Evolutionary conservation across 2,329 filamentous ascomycete species (phyloP), one percentile per base, ranked within the genome.

Genomic region (Fusarium humuli): DNA sequence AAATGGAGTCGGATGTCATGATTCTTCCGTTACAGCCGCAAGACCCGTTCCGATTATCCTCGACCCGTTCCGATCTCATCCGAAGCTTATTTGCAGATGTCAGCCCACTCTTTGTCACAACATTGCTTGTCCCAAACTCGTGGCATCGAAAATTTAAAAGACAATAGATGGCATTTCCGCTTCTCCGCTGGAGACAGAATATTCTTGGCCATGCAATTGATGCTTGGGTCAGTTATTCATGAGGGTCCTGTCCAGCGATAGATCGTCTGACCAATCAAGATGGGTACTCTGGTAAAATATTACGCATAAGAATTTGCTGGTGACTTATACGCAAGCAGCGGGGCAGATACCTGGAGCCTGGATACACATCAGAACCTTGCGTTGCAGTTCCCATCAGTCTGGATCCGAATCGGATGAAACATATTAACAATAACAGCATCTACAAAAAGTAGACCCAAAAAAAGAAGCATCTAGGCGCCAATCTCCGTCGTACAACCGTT

Each of bases 71-170:
- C 69, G 73, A 70, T 52, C 71, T 72, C 56, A 58, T 66, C 71
- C 73, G 73, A 72, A 61, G 49, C 32, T 59, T 65, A 30, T 52
- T 61, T 30, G 40, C 18, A 32, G 12, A 45, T 61, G 59, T 75
- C 73, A 75, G 73, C 49, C 72, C 73, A 75, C 48, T 75, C 16
- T 75, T 55, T 75, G 73, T 75, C 73, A 75, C 29, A 45, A 53
- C 54, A 63, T 74, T 53, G n/a, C n/a, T 14, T 7, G 45, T 40
- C 54, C 52, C 48, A 65, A 57, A 65, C 61, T 50, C 54, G 66
- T 71, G 64, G 61, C 63, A 57, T 57, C 48, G 25, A 60, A 46
- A 55, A 65, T 55, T 50, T 67, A 46, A 65, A 44, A 42, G 27
- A 44, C 40, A 46, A 57, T 29, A 42, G 53, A 49, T 70, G 57